Evolutionary conservation across 441 rosid species (phyloP), one percentile per base, ranked within the genome.

Genomic region (Geranium incanum): DNA sequence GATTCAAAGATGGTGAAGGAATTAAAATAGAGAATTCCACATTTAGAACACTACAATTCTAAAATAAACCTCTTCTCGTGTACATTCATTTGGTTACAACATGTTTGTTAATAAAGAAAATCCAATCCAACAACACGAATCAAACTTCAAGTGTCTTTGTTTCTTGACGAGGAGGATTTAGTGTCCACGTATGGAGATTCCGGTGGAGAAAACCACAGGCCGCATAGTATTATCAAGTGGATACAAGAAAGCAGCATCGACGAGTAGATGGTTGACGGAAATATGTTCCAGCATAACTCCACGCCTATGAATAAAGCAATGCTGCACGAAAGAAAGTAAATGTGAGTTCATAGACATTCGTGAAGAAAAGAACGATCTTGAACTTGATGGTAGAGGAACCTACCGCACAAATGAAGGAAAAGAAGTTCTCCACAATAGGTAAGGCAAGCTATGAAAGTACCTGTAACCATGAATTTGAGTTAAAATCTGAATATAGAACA

Each of bases 201-300:
- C 0, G 88, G 72, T 18, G 87, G 84, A 41, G 84, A 86, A 39
- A 78, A 81, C 91, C 95, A 88, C 36, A 92, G 80, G 65, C 97
- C 98, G 84, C 83, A 81, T 6, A 94, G 80, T 65, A 89, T 81
- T 18, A 81, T 55, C 37, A 82, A 78, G 81, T 92, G 94, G 55
- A 90, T 85, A 75, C 79, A 77, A 36, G 87, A 71, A 70, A 94
- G 87, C 75, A 84, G 66, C 59, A 79, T 83, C 12, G 99, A 94
- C 21, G 99, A 91, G 76, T 75, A 79, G 5, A 75, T 19, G 70
- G 79, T 85, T 70, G 97, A 94, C 41, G 98, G 98, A 72, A 85
- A 92, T 19, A 92, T 78, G 72, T 94, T 94, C 98, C 98, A 92
- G 87, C 97, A 92, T 3, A 87, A 60, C 79, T 92, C 97, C 74